phyloP scores from a whole-genome alignment of 2,329 filamentous ascomycete species.

The Calonectria hongkongensis region DNA sequence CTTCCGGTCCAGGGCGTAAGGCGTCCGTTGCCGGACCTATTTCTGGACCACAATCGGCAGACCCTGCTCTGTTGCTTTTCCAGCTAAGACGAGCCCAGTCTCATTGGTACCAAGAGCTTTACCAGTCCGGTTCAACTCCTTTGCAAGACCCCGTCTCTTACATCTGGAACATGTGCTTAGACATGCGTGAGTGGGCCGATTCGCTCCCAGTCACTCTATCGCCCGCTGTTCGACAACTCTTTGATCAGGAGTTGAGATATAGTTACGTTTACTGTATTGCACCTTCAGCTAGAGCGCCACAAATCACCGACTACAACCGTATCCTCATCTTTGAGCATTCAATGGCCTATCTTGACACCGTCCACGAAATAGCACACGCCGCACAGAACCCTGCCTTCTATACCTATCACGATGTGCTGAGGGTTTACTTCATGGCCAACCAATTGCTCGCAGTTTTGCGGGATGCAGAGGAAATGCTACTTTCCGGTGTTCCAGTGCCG shows the following conservation, averaged over 20 bases:
- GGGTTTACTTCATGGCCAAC: constrained; percentile 84
- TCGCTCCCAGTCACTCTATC: constrained; percentile 81
- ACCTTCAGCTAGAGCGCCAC: constrained; percentile 83
- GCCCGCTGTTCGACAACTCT: constrained; percentile 81
- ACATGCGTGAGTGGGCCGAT: constrained; percentile 88
- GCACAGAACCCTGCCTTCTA: constrained; percentile 79
- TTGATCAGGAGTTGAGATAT: constrained; percentile 92
- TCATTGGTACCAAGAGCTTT: constrained; percentile 90
- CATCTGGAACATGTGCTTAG: constrained; percentile 84
- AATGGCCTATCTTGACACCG: constrained; percentile 85
- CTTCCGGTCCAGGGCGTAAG: constrained; percentile 64
- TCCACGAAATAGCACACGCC: constrained; percentile 80
- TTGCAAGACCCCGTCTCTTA: constrained; percentile 81
- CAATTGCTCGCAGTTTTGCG: constrained; percentile 78
- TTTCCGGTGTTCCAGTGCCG: constrained; percentile 69
- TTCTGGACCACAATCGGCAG: constrained; percentile 71
- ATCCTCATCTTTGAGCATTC: constrained; percentile 90
- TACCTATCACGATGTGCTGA: constrained; percentile 91
- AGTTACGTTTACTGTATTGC: constrained; percentile 93
- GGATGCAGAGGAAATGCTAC: constrained; percentile 73
- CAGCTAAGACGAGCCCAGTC: constrained; percentile 91
- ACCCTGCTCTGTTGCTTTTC: constrained; percentile 86
- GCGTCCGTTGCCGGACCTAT: constrained; percentile 65
- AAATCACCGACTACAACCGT: constrained; percentile 85
- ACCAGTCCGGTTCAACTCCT: constrained; percentile 83